Evolutionary conservation across 176 grass and related monocot species (phyloP).

Genomic region (Puya raimondii): DNA sequence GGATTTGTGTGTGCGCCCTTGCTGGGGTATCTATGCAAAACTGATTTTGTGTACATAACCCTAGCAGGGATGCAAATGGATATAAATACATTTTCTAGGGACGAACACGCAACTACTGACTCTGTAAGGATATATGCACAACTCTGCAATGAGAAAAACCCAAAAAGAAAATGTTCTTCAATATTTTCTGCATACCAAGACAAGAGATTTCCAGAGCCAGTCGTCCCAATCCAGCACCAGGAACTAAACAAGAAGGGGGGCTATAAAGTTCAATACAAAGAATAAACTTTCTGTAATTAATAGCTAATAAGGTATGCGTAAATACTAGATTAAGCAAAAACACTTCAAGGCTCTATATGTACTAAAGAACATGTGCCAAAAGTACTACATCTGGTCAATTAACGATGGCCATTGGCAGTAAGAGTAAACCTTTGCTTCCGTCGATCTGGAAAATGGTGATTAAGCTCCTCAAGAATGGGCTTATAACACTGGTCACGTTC

Average conservation of each 20-base stretch:
- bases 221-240: constrained; percentile 89
- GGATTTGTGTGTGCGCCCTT: no score
- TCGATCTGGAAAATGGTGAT: constrained; percentile 71
- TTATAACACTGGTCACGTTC: constrained; percentile 94
- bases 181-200: constrained; percentile 45
- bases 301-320: neutral
- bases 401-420: neutral
- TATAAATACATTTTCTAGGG: no score
- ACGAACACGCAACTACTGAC: no score
- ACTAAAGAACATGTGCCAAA: neutral
- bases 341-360: neutral
- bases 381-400: neutral
- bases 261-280: constrained; percentile 41
- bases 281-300: neutral
- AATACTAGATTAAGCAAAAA: neutral
- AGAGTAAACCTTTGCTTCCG: constrained; percentile 41
- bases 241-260: constrained; percentile 90
- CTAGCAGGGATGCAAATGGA: no score
- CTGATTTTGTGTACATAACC: no score
- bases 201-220: constrained; percentile 89
- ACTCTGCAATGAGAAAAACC: neutral
- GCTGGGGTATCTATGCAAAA: no score
- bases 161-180: constrained; percentile 1
- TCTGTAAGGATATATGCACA: no score
- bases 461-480: constrained; percentile 84